These are phyloP conservation scores for Rhizophagus prolifer DNA, from an alignment of 192 early-diverging fungal species.

Conservation along the genomic window DNA sequence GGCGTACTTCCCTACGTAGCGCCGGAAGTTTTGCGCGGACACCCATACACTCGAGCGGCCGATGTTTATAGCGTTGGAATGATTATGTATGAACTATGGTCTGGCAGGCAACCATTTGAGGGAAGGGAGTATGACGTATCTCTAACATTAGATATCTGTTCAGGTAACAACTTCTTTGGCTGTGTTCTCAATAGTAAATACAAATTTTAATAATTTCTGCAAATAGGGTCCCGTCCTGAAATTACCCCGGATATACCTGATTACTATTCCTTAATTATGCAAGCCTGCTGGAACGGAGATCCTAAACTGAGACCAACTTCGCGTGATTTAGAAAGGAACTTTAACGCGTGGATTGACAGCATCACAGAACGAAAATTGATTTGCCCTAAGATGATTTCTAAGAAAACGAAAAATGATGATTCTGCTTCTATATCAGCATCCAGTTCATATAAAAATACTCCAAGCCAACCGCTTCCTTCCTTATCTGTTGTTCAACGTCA, in stretches of 20 bases:
- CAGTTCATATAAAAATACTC: too few species aligned
- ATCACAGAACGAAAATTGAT: too few species aligned
- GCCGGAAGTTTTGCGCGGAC: conserved; percentile 2
- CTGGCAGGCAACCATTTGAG: not conserved
- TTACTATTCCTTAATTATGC: conserved; percentile 2
- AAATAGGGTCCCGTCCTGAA: not conserved
- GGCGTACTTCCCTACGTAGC: not conserved
- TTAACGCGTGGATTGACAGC: not conserved
- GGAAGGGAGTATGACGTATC: not conserved
- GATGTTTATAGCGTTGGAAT: conserved; percentile 15
- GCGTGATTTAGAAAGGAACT: not conserved
- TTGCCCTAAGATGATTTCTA: too few species aligned
- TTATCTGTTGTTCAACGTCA: too few species aligned
- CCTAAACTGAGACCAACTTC: not conserved
- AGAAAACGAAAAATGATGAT: too few species aligned
- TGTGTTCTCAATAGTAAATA: too few species aligned
- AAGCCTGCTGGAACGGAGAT: not conserved
- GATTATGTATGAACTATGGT: conserved; percentile 13
- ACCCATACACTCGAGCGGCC: not conserved
- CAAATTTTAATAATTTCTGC: too few species aligned
- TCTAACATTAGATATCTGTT: conserved; percentile 4
- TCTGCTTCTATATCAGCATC: too few species aligned
- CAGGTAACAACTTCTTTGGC: too few species aligned
- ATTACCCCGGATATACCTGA: not conserved
- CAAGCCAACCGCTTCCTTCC: too few species aligned